These are phyloP conservation scores for Gossypium longicalyx DNA, from an alignment of 345 rosid genomes.

Conservation along the genomic window DNA sequence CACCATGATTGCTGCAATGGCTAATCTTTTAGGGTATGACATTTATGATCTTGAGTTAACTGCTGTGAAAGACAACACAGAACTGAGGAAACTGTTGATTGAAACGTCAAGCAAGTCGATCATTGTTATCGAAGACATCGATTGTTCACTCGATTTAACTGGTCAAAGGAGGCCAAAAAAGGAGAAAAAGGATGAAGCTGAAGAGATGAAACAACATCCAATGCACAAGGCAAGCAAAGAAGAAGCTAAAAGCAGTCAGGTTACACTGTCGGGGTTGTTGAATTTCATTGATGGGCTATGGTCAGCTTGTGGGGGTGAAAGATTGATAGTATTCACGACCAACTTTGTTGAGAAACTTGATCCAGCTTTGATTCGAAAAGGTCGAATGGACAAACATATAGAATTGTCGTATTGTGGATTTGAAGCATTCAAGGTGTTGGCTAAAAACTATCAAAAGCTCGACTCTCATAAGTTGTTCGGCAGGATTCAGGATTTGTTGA, in stretches of 20 bases:
- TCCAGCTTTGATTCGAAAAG: constrained; percentile 43
- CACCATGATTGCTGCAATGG: constrained; percentile 44
- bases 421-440: constrained; percentile 38
- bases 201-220: not conserved
- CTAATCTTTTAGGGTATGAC: constrained; percentile 32
- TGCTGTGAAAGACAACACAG: constrained; percentile 28
- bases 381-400: constrained; percentile 43
- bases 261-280: constrained; percentile 41
- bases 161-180: constrained; percentile 22
- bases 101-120: constrained; percentile 37
- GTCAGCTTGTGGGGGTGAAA: constrained; percentile 46
- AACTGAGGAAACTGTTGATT: constrained; percentile 33
- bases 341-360: constrained; percentile 37
- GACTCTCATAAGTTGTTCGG: constrained; percentile 29
- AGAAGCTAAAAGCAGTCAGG: constrained; percentile 15
- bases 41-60: constrained; percentile 42
- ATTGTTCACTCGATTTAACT: constrained; percentile 39
- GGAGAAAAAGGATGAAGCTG: constrained; percentile 9
- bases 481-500: constrained; percentile 21
- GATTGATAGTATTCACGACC: constrained; percentile 36
- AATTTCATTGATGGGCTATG: constrained; percentile 46
- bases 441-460: constrained; percentile 31
- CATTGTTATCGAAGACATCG: constrained; percentile 41
- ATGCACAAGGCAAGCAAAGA: not conserved
- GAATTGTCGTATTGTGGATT: constrained; percentile 40